Percentiles rank a stretch among this genome's conserved stretches.
These are phyloP conservation scores for Nicotiana benthamiana DNA, from an alignment of 257 asterid species.

Conservation along the genomic window DNA sequence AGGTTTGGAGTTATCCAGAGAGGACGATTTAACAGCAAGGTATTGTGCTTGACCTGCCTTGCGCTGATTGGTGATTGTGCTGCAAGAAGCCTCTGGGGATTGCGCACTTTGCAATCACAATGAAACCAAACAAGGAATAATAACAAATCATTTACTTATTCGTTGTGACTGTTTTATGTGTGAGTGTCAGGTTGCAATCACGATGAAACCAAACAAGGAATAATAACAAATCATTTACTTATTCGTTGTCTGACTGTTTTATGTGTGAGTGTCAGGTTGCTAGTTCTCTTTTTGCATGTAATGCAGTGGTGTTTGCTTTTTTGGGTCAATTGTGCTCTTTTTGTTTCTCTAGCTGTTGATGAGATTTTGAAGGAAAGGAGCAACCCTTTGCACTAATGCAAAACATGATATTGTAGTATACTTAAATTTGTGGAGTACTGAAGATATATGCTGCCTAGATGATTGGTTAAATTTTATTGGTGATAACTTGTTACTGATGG, in stretches of 20 bases:
- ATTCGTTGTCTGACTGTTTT: background rate
- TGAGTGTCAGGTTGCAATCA: background rate
- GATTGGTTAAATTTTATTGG: background rate
- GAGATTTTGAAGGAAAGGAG: background rate
- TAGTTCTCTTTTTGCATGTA: background rate
- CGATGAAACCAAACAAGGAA: background rate
- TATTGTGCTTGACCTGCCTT: conserved; percentile 21
- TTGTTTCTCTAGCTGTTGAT: background rate
- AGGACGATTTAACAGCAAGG: conserved; percentile 94
- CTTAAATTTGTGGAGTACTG: background rate
- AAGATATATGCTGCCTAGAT: background rate
- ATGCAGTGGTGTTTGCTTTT: background rate
- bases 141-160: background rate
- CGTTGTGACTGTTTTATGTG: background rate
- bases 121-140: background rate
- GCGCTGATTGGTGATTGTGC: background rate
- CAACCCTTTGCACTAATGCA: background rate
- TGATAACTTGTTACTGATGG: background rate
- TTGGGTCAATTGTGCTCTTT: background rate
- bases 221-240: background rate
- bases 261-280: background rate
- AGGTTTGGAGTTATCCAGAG: conserved; percentile 97
- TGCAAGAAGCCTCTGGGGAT: background rate
- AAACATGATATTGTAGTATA: background rate
- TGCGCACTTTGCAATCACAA: background rate